A percentile compares a stretch with the other conserved stretches of the same genome.
Evolutionary conservation across 164 flowering plant species (phyloP).

Genomic region (Kingdonia uniflora): DNA sequence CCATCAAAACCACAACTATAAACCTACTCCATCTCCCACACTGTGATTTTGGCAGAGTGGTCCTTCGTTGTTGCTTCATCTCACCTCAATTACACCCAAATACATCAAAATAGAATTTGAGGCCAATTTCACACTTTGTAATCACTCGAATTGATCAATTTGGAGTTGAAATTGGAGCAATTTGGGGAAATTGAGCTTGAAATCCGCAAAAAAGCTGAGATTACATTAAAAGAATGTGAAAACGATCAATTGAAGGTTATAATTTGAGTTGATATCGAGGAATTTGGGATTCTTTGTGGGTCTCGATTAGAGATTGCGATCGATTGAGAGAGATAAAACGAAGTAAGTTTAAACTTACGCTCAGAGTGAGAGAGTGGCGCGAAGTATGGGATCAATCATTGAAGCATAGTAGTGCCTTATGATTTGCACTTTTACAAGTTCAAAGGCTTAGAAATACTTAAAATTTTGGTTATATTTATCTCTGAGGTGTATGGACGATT

Average conservation of each 20-base stretch:
- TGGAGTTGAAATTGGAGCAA: background rate
- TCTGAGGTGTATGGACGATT: no score
- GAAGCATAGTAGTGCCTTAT: no score
- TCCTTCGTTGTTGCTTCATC: slow-evolving; percentile 25
- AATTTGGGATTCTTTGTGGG: no score
- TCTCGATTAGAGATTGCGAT: no score
- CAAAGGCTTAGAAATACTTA: no score
- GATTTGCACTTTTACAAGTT: no score
- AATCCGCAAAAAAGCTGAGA: slow-evolving; percentile 11
- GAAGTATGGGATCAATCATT: no score
- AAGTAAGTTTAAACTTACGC: no score
- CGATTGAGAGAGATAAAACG: no score
- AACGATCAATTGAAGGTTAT: background rate
- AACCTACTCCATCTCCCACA: slow-evolving; percentile 43
- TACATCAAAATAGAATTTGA: slow-evolving; percentile 9
- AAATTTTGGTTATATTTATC: no score
- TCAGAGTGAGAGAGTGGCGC: no score
- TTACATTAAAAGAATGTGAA: background rate
- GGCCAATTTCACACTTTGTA: background rate
- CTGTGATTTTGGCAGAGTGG: slow-evolving; percentile 25
- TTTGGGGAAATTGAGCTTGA: background rate
- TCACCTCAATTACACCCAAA: background rate
- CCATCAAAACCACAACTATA: slow-evolving; percentile 24
- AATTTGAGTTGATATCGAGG: no score
- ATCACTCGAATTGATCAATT: background rate